Base-by-base conservation (phyloP, 108 stramenopile genomes). In the Bacterosira constricta region DNA sequence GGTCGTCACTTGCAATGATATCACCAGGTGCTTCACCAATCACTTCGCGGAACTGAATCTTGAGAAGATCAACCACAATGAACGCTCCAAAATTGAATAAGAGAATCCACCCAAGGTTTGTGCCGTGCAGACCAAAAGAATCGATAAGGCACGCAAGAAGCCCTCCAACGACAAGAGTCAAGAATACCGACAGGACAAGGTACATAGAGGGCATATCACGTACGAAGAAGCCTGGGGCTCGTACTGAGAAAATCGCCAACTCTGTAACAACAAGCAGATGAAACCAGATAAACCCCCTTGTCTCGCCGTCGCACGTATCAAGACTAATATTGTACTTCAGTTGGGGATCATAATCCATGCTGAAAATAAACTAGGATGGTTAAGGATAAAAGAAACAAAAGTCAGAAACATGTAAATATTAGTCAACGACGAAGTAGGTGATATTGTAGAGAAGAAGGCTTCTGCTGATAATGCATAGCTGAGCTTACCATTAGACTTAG, bases 211-310 rank as follows among this genome's bases (percentile, higher is more conserved):
- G 75, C 2, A 37, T 47, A 4, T 81, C 83, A 0, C 47, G 18
- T 27, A 70, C 63, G 38, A 89, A 79, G 56, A 81, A 89, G 5
- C 71, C 46, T 32, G 83, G 79, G 13, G 85, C 80, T 13, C 85
- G 67, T 13, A 83, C 85, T 13, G 83, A 84, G 49, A 89, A 89
- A 23, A 89, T 89, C 47, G 65, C 69, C 26, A 89, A 45, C 55
- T 89, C 85, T 9, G 88, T 84, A 9, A 84, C 83, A 51, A 88
- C 27, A 10, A 84, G 55, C 26, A 88, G 70, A 12, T 86, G 71
- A 20, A 83, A 64, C 88, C 85, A 85, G 36, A 86, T 61, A 52
- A 89, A 89, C 11, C 69, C 83, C 39, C 46, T 53, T n/a, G 88
- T 80, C 50, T 79, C 54, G 25, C 39, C 32, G 44, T 61, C 36